Percentiles rank a stretch among this genome's conserved stretches.
Evolutionary conservation across 2,329 filamentous ascomycete genomes (phyloP).

Genomic region (Trichoderma gracile): DNA sequence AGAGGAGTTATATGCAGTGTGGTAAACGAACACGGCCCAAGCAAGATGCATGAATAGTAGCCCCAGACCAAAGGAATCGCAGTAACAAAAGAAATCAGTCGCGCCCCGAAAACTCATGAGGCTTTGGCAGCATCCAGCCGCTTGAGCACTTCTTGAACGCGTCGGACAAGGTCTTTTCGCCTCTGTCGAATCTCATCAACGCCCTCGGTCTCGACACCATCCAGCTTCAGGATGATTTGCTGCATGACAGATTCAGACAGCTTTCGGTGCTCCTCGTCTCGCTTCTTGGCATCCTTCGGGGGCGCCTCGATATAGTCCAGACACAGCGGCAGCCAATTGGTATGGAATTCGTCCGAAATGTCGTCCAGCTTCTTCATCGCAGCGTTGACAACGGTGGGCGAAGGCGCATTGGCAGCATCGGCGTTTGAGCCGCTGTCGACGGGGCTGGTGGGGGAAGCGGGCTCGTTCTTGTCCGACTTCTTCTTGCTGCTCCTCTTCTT

Average conservation of each 20-base stretch:
- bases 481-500: conserved; percentile 43
- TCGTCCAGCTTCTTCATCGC: conserved; percentile 61
- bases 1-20: background rate
- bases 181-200: conserved; percentile 63
- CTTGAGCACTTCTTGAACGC: conserved; percentile 67
- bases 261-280: conserved; percentile 71
- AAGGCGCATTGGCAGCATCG: conserved; percentile 33
- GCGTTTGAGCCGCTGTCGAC: conserved; percentile 47
- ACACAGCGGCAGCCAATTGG: conserved; percentile 65
- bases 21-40: background rate
- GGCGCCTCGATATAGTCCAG: conserved; percentile 61
- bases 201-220: conserved; percentile 73
- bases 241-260: conserved; percentile 75
- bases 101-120: conserved; percentile 14
- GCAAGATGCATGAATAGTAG: background rate
- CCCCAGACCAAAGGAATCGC: background rate
- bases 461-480: conserved; percentile 45
- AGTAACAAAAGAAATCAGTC: background rate
- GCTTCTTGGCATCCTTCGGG: conserved; percentile 66
- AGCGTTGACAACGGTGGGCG: conserved; percentile 39
- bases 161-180: conserved; percentile 71
- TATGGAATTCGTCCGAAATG: conserved; percentile 65
- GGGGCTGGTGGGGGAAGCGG: conserved; percentile 46
- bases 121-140: conserved; percentile 57
- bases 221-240: conserved; percentile 74